phyloP scores from a whole-genome alignment of 441 rosid genomes.

The Raphanus hybrid region DNA sequence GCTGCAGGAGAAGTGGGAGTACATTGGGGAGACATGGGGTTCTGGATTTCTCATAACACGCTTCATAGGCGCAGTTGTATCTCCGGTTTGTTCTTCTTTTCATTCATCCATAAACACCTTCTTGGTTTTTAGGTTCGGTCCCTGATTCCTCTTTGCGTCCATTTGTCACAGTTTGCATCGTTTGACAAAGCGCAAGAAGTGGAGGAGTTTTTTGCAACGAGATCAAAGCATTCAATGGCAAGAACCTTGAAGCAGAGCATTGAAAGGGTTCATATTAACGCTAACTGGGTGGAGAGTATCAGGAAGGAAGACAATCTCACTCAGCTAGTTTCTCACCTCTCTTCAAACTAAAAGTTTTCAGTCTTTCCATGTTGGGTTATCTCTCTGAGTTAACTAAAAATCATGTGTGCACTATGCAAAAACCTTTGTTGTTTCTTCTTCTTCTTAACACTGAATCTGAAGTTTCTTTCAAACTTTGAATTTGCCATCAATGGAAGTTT shows the following conservation, averaged over 20 bases:
- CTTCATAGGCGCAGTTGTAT: slow-evolving; percentile 71
- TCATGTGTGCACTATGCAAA: not conserved
- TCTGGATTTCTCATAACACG: slow-evolving; percentile 77
- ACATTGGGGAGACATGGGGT: slow-evolving; percentile 72
- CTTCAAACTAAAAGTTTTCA: slow-evolving; percentile 48
- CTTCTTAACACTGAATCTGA: not conserved
- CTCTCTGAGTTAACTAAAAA: slow-evolving; percentile 14
- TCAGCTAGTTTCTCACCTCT: slow-evolving; percentile 58
- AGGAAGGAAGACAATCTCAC: slow-evolving; percentile 60
- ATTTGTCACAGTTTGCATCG: slow-evolving; percentile 70
- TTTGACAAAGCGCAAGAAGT: slow-evolving; percentile 78
- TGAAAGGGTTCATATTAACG: slow-evolving; percentile 74
- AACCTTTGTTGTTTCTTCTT: slow-evolving; percentile 18
- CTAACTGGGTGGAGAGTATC: slow-evolving; percentile 81
- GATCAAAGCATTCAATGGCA: slow-evolving; percentile 61
- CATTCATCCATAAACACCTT: not conserved
- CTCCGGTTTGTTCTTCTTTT: slow-evolving; percentile 62
- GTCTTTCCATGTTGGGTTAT: not conserved
- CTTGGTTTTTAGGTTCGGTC: not conserved
- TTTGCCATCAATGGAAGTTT: slow-evolving; percentile 21
- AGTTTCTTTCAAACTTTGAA: not conserved
- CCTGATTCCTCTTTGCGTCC: not conserved
- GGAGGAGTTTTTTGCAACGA: slow-evolving; percentile 80
- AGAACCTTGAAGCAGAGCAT: slow-evolving; percentile 98
- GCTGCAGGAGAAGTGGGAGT: slow-evolving; percentile 87